Conservation (phyloP, 1,284 basidiomycete species). For the Clitocybe nebularis region DNA sequence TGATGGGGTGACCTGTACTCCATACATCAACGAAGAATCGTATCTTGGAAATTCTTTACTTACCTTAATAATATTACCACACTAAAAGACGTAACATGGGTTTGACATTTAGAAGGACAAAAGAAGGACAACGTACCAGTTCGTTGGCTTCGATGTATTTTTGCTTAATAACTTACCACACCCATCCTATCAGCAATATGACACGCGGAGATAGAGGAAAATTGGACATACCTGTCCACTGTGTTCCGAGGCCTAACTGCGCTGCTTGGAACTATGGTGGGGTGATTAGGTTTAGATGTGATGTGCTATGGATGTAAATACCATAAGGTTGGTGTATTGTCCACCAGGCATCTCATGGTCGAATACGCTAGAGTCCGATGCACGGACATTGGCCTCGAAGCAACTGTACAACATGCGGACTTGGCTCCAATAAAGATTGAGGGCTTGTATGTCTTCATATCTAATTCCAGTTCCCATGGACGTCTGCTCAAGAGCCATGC, state of each 20-base stretch:
- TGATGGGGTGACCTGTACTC: slow-evolving; percentile 83
- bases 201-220: slow-evolving; percentile 8
- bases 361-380: slow-evolving; percentile 95
- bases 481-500: slow-evolving; percentile 94
- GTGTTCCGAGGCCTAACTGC: slow-evolving; percentile 94
- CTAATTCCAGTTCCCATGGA: slow-evolving; percentile 94
- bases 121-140: slow-evolving; percentile 52
- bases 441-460: slow-evolving; percentile 95
- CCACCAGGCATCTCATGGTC: slow-evolving; percentile 99
- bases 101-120: slow-evolving; percentile 6
- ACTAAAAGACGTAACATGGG: slow-evolving; percentile 42
- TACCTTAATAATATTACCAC: slow-evolving; percentile 96
- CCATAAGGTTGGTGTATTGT: slow-evolving; percentile 94
- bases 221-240: slow-evolving; percentile 78
- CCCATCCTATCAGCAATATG: slow-evolving; percentile 14
- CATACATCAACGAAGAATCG: slow-evolving; percentile 1
- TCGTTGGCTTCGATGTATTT: slow-evolving; percentile 98
- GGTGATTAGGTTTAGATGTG: slow-evolving; percentile 13
- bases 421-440: slow-evolving; percentile 99
- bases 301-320: slow-evolving; percentile 7
- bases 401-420: slow-evolving; percentile 93
- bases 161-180: slow-evolving; percentile 83
- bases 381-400: slow-evolving; percentile 98
- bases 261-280: slow-evolving; percentile 89
- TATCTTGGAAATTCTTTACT: background rate